Conservation (phyloP, 2,329 filamentous ascomycete genomes). For the Alternaria panax region DNA sequence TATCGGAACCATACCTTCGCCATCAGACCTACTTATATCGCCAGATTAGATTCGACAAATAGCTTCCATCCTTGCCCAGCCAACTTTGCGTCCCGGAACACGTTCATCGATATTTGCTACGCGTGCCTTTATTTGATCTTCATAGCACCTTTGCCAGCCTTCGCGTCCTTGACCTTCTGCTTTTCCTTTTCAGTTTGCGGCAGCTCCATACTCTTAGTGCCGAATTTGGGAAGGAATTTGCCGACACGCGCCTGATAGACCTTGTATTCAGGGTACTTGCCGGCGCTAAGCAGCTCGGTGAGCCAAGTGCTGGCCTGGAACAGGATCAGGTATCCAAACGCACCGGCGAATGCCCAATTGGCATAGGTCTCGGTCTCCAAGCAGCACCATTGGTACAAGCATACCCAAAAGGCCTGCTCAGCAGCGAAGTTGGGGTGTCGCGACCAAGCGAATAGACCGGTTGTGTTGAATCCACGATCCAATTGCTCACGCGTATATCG, state of each 20-base stretch:
- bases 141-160: constrained; percentile 28
- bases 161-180: constrained; percentile 29
- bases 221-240: constrained; percentile 75
- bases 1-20: not conserved
- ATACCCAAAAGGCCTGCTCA: constrained; percentile 89
- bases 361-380: constrained; percentile 73
- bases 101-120: not conserved
- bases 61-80: not conserved
- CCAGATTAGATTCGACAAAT: not conserved
- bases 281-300: constrained; percentile 79
- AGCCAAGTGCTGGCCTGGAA: constrained; percentile 91
- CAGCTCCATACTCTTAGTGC: constrained; percentile 42
- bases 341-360: constrained; percentile 80
- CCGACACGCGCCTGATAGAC: constrained; percentile 84
- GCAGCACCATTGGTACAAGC: constrained; percentile 87
- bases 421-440: constrained; percentile 95
- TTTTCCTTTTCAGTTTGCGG: constrained; percentile 31
- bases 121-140: constrained; percentile 9
- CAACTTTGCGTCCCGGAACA: not conserved
- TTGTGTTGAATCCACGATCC: constrained; percentile 86
- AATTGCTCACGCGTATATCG: constrained; percentile 75
- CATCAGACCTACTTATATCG: not conserved
- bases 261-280: constrained; percentile 88
- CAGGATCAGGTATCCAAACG: constrained; percentile 73
- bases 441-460: constrained; percentile 85